Conservation (phyloP, 208 protist genomes). For the Phytomonas francai region DNA sequence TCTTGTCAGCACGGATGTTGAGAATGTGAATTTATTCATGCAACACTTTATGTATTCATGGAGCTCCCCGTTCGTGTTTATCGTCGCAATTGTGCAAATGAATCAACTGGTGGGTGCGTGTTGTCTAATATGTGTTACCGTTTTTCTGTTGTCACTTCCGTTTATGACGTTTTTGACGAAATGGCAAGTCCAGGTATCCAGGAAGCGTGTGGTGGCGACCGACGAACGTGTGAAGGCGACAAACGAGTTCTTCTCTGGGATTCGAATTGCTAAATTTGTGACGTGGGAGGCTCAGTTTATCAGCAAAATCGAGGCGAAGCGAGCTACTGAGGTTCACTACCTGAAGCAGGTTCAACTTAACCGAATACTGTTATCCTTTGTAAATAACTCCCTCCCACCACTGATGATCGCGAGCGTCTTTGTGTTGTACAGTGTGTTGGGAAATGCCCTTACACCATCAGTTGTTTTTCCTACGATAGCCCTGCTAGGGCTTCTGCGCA, state of each 20-base stretch:
- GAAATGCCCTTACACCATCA: slow-evolving; percentile 46
- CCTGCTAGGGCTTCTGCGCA: slow-evolving; percentile 17
- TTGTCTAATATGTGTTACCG: slow-evolving; percentile 55
- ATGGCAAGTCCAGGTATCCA: slow-evolving; percentile 17
- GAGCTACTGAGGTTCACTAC: slow-evolving; percentile 32
- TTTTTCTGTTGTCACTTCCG: slow-evolving; percentile 61
- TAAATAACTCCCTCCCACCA: slow-evolving; percentile 50
- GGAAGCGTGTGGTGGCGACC: slow-evolving; percentile 25
- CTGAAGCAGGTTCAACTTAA: slow-evolving; percentile 27
- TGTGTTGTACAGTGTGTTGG: slow-evolving; percentile 32
- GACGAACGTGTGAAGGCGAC: slow-evolving; percentile 86
- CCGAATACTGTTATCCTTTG: slow-evolving; percentile 24
- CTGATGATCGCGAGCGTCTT: slow-evolving; percentile 51
- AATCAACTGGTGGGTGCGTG: slow-evolving; percentile 50
- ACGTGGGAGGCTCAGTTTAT: slow-evolving; percentile 81
- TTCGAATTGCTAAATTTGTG: slow-evolving; percentile 93
- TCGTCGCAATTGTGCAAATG: slow-evolving; percentile 36
- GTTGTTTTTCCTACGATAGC: slow-evolving; percentile 43
- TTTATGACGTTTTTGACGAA: slow-evolving; percentile 49
- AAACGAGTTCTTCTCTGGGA: slow-evolving; percentile 89
- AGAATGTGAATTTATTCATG: slow-evolving; percentile 33
- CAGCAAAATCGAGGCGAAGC: slow-evolving; percentile 29
- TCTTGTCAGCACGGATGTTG: slow-evolving; percentile 72
- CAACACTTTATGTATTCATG: slow-evolving; percentile 35
- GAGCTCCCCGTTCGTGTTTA: slow-evolving; percentile 62